Conservation (phyloP, 768 basidiomycete species). For the Russula vinacea region DNA sequence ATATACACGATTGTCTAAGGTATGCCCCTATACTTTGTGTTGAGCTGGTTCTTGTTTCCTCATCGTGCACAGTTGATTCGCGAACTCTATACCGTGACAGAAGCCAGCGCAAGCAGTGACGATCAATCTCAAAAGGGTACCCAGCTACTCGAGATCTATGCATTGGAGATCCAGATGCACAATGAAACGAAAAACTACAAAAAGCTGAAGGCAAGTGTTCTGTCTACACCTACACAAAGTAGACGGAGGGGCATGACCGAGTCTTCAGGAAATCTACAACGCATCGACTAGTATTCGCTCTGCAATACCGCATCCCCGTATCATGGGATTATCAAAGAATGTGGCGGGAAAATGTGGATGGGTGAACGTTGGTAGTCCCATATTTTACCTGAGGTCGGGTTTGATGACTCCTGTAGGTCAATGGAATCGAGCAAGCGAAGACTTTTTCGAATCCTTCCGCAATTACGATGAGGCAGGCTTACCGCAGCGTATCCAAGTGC, state of each 20-base stretch:
- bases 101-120: constrained; percentile 57
- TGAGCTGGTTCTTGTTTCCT: constrained; percentile 1
- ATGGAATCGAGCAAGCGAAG: constrained; percentile 95
- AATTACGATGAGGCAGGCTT: constrained; percentile 99
- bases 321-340: constrained; percentile 99
- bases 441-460: constrained; percentile 98
- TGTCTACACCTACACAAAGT: not conserved
- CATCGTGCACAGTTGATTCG: constrained; percentile 57
- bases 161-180: constrained; percentile 99
- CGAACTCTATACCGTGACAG: constrained; percentile 68
- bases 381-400: not conserved
- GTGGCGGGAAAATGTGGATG: constrained; percentile 99
- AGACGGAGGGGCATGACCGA: not conserved
- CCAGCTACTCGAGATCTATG: constrained; percentile 93
- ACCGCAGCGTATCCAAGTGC: constrained; percentile 92
- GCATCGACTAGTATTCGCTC: constrained; percentile 89
- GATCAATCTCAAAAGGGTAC: constrained; percentile 93
- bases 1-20: constrained; percentile 78
- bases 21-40: constrained; percentile 35
- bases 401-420: constrained; percentile 55
- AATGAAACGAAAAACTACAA: constrained; percentile 94
- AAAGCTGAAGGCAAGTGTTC: constrained; percentile 73
- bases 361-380: constrained; percentile 70
- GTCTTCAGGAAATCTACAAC: constrained; percentile 90
- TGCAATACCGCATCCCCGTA: constrained; percentile 96